Base-by-base conservation (phyloP, 2,329 filamentous ascomycete genomes). In the Zopfia rhizophila region DNA sequence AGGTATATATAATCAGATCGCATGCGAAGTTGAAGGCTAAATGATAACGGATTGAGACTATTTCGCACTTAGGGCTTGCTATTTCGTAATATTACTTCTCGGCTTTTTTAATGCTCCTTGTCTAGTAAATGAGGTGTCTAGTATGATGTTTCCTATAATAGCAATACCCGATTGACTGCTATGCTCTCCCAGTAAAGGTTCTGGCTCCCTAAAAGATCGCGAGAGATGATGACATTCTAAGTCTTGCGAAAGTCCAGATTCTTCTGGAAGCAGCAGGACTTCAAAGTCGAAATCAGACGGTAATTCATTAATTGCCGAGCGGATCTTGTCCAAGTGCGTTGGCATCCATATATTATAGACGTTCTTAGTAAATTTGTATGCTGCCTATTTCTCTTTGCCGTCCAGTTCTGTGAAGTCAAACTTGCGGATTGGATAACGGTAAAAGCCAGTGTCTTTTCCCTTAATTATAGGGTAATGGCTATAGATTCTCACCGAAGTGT, bases 291-390 rank as follows among this genome's bases (percentile, higher is more conserved):
- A 29, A 31, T 38, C 31, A 18, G 48, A 17, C 12, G 43, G 48
- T 4, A 51, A n/a, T 13, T 47, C 12, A 19, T 53, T 38, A 24
- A 56, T 49, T 32, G 44, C 47, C 30, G 44, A 54, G 38, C 47
- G 41, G 11, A 58, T 21, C 21, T 35, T 18, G 23, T 50, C 33
- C 4, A 53, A 45, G 19, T 53, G 42, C n/a, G 10, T 44, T 27
- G 52, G 52, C 52, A 53, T 53, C 52, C 42, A 57, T 27, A 39
- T 29, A 35, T 55, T 30, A 28, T 55, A 57, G 41, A 57, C 41
- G 27, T 49, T 55, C 38, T 45, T 50, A 24, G 51, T 57, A 33
- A 59, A 57, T 17, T 48, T 52, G 21, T 53, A 55, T 35, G 55
- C 48, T 14, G 51, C 32, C 55, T 48, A 57, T 32, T 48, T 55